phyloP scores from a whole-genome alignment of 2,329 filamentous ascomycete genomes.

The Cercospora sesami region DNA sequence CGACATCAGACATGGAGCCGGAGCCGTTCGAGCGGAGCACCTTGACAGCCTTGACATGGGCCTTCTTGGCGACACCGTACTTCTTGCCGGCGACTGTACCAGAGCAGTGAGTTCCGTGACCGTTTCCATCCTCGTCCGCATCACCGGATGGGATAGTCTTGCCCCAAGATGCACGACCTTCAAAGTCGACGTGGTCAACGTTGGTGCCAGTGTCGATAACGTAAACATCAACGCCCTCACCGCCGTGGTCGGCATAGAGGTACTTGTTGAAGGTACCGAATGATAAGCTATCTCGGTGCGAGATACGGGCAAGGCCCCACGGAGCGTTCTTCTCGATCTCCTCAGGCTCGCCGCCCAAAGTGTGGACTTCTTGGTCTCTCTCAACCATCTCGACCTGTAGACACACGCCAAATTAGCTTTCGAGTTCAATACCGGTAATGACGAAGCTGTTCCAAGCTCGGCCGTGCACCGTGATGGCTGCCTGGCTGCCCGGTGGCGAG shows the following conservation, averaged over 20 bases:
- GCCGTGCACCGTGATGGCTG: slow-evolving; percentile 18
- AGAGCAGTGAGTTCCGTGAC: slow-evolving; percentile 98
- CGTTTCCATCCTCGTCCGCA: slow-evolving; percentile 89
- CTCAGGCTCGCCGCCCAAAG: slow-evolving; percentile 56
- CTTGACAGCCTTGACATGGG: slow-evolving; percentile 94
- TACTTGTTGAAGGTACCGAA: slow-evolving; percentile 99
- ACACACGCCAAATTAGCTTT: slow-evolving; percentile 8
- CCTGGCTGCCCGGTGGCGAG: slow-evolving; percentile 18
- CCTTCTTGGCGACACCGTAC: slow-evolving; percentile 99
- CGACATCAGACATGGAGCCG: slow-evolving; percentile 97
- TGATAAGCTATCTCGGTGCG: slow-evolving; percentile 80
- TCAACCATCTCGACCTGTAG: slow-evolving; percentile 91
- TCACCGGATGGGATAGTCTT: slow-evolving; percentile 90
- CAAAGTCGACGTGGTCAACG: slow-evolving; percentile 90
- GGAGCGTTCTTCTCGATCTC: slow-evolving; percentile 86
- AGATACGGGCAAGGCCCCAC: slow-evolving; percentile 99
- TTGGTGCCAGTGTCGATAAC: slow-evolving; percentile 98
- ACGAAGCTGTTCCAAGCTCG: slow-evolving; percentile 11
- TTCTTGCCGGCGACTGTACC: slow-evolving; percentile 97
- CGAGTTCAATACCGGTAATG: background rate
- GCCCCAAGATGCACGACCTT: slow-evolving; percentile 92
- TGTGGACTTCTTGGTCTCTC: slow-evolving; percentile 88
- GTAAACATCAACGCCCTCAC: slow-evolving; percentile 97
- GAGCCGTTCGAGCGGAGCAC: slow-evolving; percentile 96
- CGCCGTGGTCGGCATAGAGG: slow-evolving; percentile 82